A percentile compares a stretch with the other conserved stretches of the same genome.
Evolutionary conservation across 106 monocot species (phyloP).

Genomic region (Vanilla planifolia): DNA sequence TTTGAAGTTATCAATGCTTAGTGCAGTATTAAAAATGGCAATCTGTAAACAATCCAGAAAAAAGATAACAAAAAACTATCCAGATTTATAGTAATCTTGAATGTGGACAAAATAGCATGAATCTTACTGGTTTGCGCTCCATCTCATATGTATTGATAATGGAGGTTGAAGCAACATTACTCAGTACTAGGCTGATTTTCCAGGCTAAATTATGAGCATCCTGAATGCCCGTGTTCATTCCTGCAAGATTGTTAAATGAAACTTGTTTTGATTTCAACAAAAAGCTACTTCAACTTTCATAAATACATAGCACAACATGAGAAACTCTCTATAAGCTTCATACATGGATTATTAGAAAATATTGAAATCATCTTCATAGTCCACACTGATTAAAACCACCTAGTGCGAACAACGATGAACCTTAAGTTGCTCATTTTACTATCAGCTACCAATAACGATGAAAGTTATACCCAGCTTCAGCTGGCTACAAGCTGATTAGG

Average conservation of each 20-base stretch:
- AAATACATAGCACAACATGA: too few species aligned
- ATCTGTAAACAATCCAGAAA: conserved; percentile 40
- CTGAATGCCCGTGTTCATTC: conserved; percentile 99
- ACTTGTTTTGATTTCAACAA: not conserved
- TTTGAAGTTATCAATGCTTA: conserved; percentile 86
- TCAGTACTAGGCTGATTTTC: conserved; percentile 58
- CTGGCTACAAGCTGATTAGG: not conserved
- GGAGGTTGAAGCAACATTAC: conserved; percentile 48
- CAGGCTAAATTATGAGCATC: conserved; percentile 97
- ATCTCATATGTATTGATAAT: conserved; percentile 75
- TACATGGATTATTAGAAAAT: too few species aligned
- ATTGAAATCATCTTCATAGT: too few species aligned
- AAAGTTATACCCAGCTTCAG: not conserved
- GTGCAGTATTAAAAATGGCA: conserved; percentile 70
- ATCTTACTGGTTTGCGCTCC: conserved; percentile 80
- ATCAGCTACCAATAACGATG: too few species aligned
- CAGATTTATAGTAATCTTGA: not conserved
- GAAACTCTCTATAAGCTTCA: too few species aligned
- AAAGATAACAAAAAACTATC: conserved; percentile 12
- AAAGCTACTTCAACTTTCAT: not conserved
- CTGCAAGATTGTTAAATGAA: conserved; percentile 22
- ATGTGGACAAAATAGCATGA: conserved; percentile 4
- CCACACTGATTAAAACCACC: too few species aligned
- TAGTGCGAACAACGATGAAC: not conserved
- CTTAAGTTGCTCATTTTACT: too few species aligned